These are phyloP conservation scores for Fusarium verrucosum DNA, from an alignment of 2,329 filamentous ascomycete species.

Conservation along the genomic window DNA sequence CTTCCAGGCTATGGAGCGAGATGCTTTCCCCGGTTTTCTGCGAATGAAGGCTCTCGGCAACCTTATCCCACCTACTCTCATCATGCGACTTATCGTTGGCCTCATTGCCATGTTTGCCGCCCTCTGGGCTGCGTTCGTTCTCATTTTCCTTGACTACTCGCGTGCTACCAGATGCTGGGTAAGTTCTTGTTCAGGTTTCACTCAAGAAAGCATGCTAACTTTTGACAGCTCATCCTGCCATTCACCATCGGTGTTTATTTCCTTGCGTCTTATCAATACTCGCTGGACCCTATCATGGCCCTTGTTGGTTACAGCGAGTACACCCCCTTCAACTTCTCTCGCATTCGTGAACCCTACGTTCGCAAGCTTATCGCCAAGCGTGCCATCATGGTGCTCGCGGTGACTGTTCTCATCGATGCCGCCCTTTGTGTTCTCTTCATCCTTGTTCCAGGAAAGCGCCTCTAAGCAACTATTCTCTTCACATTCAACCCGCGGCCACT, in stretches of 20 bases:
- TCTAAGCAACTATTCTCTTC: conserved; percentile 57
- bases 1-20: conserved; percentile 99
- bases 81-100: conserved; percentile 85
- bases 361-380: conserved; percentile 85
- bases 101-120: conserved; percentile 85
- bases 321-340: conserved; percentile 90
- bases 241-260: conserved; percentile 93
- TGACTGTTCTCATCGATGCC: conserved; percentile 80
- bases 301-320: conserved; percentile 94
- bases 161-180: conserved; percentile 85
- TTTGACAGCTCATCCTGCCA: conserved; percentile 73
- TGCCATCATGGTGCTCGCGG: conserved; percentile 79
- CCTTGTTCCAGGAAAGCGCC: conserved; percentile 87
- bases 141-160: conserved; percentile 87
- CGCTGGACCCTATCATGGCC: conserved; percentile 89
- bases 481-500: conserved; percentile 24
- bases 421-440: conserved; percentile 92
- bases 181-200: conserved; percentile 51
- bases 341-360: conserved; percentile 90
- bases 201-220: conserved; percentile 14
- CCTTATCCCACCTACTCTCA: conserved; percentile 87
- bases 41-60: conserved; percentile 96
- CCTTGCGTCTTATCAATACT: conserved; percentile 92
- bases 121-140: conserved; percentile 92
- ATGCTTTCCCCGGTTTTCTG: conserved; percentile 97